Percentiles rank a stretch among this genome's conserved stretches.
Conservation (phyloP, 176 grass and related monocot species). For the Triticum urartu region DNA sequence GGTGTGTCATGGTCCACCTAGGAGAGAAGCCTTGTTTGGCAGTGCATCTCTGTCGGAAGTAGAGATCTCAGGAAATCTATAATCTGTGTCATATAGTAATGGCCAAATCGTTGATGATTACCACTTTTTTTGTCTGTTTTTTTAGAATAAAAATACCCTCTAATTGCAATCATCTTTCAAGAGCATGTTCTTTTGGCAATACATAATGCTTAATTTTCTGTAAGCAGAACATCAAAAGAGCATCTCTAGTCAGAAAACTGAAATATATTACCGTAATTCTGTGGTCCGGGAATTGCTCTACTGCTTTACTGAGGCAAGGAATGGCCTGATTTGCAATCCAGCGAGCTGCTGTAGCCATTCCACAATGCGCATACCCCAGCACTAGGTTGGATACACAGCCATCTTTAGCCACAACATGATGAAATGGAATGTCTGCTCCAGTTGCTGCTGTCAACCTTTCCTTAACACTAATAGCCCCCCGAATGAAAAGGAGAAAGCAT, state of each 20-base stretch:
- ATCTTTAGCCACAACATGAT: slow-evolving; percentile 52
- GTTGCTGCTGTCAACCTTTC: slow-evolving; percentile 87
- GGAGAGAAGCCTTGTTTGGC: not conserved
- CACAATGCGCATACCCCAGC: slow-evolving; percentile 68
- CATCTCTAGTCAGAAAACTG: not conserved
- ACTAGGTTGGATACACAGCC: slow-evolving; percentile 42
- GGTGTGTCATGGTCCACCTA: not conserved
- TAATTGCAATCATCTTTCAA: not conserved
- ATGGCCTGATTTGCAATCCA: slow-evolving; percentile 66
- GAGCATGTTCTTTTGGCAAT: not conserved
- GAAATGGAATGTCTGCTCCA: slow-evolving; percentile 67
- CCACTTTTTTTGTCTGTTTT: not conserved
- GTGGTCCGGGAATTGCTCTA: slow-evolving; percentile 49
- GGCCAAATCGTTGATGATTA: not conserved
- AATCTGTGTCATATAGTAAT: not conserved
- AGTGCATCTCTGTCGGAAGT: not conserved
- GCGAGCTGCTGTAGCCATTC: slow-evolving; percentile 66
- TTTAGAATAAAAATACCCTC: not conserved
- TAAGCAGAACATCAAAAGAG: not conserved
- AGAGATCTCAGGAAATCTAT: not conserved
- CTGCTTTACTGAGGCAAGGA: slow-evolving; percentile 50
- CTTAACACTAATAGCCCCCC: slow-evolving; percentile 83
- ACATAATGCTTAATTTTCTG: not conserved
- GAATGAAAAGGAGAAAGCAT: slow-evolving; percentile 89
- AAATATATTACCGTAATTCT: slow-evolving; percentile 51